Percentiles rank a stretch among this genome's conserved stretches.
Conservation (phyloP, 1,284 basidiomycete genomes). For the Cryptococcus sp. region DNA sequence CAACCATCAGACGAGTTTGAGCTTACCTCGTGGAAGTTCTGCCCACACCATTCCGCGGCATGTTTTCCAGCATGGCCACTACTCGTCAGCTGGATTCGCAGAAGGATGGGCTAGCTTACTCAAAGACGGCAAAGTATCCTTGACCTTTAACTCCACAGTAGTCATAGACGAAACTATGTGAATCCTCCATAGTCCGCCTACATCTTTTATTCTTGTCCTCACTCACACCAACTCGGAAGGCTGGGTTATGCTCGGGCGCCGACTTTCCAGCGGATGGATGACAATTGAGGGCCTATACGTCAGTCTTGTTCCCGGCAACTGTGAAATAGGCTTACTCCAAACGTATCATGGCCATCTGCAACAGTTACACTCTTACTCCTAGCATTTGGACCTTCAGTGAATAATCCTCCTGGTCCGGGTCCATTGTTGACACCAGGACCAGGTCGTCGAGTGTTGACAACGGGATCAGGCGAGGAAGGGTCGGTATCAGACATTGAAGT, state of each 20-base stretch:
- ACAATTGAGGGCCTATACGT: slow-evolving; percentile 47
- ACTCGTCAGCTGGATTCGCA: slow-evolving; percentile 1
- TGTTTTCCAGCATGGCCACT: slow-evolving; percentile 94
- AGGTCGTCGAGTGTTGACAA: slow-evolving; percentile 8
- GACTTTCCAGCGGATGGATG: slow-evolving; percentile 36
- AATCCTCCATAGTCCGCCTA: slow-evolving; percentile 93
- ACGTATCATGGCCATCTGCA: slow-evolving; percentile 64
- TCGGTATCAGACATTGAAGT: slow-evolving; percentile 19
- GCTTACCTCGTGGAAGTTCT: slow-evolving; percentile 85
- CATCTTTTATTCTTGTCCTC: slow-evolving; percentile 80
- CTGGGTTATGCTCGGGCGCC: slow-evolving; percentile 24
- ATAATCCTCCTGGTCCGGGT: background rate
- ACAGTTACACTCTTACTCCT: slow-evolving; percentile 69
- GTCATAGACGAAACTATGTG: slow-evolving; percentile 92
- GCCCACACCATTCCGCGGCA: slow-evolving; percentile 97
- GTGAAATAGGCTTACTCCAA: slow-evolving; percentile 59
- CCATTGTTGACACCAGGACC: slow-evolving; percentile 22
- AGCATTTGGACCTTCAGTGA: slow-evolving; percentile 56
- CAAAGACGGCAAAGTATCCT: slow-evolving; percentile 96
- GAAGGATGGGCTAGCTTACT: slow-evolving; percentile 46
- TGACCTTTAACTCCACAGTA: slow-evolving; percentile 87
- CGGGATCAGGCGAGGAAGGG: background rate
- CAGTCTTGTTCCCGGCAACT: background rate
- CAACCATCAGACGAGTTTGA: background rate
- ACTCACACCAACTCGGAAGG: slow-evolving; percentile 75